Evolutionary conservation across 2,329 filamentous ascomycete species (phyloP), one percentile per base, ranked within the genome.

Genomic region (Aspergillus ibericus): DNA sequence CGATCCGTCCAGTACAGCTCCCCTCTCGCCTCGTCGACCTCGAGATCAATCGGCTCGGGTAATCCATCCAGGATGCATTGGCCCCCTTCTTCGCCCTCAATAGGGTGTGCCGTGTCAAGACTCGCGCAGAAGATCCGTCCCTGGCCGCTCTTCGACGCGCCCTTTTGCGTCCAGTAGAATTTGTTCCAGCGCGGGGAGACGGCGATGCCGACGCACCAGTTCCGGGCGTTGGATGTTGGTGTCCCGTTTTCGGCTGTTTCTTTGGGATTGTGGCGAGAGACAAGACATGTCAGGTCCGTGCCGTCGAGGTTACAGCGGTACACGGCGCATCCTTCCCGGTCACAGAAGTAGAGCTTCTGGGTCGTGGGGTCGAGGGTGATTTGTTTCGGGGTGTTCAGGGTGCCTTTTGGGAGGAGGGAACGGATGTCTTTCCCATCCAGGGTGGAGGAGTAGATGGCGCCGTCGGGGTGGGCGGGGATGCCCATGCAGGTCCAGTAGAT

Each of bases 131-230:
- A 83, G 44, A 88, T 85, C 3, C 80, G 76, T 0, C 85, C 85
- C 40, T 77, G 66, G 1, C 70, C 72, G 0, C 75, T 77, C 67
- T 86, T 87, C 3, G 79, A 77, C 0, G 76, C 71, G 0, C 85
- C 85, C 64, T 87, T 87, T 53, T 87, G 84, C 0, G 81, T 83
- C 85, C 85, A 88, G 75, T 82, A 87, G 47, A 87, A 74, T 42
- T 79, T 77, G 13, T 77, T 76, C 1, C 71, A 70, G 0, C 68
- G 59, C 0, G 71, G 70, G 3, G 79, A 78, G 0, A 87, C 74
- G 0, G 80, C 69, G 38, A 88, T 77, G 1, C 85, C 85, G 8
- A 87, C 84, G 55, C 82, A 85, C 83, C 83, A 85, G 4, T 74
- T 68, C 22, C 59, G 66, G 40, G 60, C 34, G 55, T 81, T 77